These are phyloP conservation scores for Mortierella claussenii DNA, from an alignment of 192 early-diverging fungal species.

Conservation along the genomic window DNA sequence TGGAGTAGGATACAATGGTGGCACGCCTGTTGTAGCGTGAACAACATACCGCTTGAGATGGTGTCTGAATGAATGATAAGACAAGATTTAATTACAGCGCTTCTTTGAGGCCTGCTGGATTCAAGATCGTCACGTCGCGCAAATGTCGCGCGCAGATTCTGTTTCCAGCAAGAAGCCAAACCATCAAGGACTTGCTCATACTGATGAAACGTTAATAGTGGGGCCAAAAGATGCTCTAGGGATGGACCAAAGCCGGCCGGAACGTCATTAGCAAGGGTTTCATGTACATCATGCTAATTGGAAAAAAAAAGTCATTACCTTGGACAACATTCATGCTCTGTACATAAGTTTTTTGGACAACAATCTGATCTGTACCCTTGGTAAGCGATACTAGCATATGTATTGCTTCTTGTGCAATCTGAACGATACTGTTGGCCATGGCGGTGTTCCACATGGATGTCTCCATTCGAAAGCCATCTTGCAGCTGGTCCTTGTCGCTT, in stretches of 20 bases:
- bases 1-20: not conserved
- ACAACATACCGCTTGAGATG: no score
- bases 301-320: no score
- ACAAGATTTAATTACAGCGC: no score
- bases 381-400: not conserved
- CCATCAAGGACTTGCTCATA: not conserved
- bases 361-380: not conserved
- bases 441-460: conserved; percentile 4
- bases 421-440: not conserved
- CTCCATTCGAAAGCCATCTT: conserved; percentile 4
- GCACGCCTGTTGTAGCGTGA: no score
- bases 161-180: not conserved
- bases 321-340: not conserved
- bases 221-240: not conserved
- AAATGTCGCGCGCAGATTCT: no score
- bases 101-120: no score
- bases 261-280: no score
- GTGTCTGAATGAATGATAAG: no score
- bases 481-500: not conserved
- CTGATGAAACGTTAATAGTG: not conserved
- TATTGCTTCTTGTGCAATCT: not conserved
- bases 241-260: no score
- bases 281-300: not conserved
- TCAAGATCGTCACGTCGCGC: no score
- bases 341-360: not conserved